These are phyloP conservation scores for Russula earlei DNA, from an alignment of 768 basidiomycete species.

Conservation along the genomic window DNA sequence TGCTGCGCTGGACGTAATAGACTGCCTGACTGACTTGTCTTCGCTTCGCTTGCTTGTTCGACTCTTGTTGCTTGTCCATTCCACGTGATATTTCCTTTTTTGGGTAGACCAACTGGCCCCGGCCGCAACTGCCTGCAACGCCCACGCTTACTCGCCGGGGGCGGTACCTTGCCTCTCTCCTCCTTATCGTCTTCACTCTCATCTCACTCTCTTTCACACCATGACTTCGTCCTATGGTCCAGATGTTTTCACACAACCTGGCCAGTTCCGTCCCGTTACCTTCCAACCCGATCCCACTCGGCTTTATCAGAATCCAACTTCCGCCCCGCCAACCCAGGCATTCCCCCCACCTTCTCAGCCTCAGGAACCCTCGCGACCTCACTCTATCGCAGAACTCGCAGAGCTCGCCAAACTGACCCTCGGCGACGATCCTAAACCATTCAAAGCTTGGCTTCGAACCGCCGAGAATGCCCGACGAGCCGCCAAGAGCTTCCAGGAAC, in stretches of 20 bases:
- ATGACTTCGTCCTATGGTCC: slow-evolving; percentile 2
- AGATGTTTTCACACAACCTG: slow-evolving; percentile 1
- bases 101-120: too few relatives aligned
- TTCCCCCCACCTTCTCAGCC: not conserved
- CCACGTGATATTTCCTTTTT: slow-evolving; percentile 14
- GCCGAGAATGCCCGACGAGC: slow-evolving; percentile 55
- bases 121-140: not conserved
- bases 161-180: not conserved
- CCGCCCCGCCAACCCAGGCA: not conserved
- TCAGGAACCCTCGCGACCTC: slow-evolving; percentile 23
- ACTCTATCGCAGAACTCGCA: slow-evolving; percentile 58
- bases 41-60: not conserved
- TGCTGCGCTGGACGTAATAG: slow-evolving; percentile 8
- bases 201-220: not conserved
- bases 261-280: slow-evolving; percentile 10
- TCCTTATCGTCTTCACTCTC: not conserved
- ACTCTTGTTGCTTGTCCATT: not conserved
- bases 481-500: slow-evolving; percentile 22
- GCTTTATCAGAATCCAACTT: slow-evolving; percentile 12
- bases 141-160: not conserved
- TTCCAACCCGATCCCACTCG: not conserved
- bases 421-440: slow-evolving; percentile 47
- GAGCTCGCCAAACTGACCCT: slow-evolving; percentile 45
- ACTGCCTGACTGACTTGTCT: not conserved
- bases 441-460: slow-evolving; percentile 58